A percentile compares a stretch with the other conserved stretches of the same genome.
These are phyloP conservation scores for Fusarium solani-melongenae DNA, from an alignment of 2,329 filamentous ascomycete species.

Conservation along the genomic window DNA sequence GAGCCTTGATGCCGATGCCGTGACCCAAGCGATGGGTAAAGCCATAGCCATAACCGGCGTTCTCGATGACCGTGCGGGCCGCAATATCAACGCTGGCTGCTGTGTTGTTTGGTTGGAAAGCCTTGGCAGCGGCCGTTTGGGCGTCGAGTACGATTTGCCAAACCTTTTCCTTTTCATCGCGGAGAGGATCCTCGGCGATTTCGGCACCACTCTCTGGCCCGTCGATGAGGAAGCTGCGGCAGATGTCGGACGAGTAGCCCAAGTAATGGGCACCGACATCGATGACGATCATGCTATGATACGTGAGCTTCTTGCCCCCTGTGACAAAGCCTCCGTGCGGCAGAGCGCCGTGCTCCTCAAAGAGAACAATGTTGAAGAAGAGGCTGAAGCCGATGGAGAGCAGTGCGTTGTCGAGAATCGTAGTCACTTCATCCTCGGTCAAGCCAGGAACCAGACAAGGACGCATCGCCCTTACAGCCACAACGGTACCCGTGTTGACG, in stretches of 20 bases:
- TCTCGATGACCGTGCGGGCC: slow-evolving; percentile 65
- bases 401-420: slow-evolving; percentile 66
- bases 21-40: slow-evolving; percentile 74
- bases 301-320: slow-evolving; percentile 61
- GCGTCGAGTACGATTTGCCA: slow-evolving; percentile 73
- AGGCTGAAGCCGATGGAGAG: slow-evolving; percentile 64
- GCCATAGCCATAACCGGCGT: slow-evolving; percentile 66
- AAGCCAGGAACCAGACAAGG: slow-evolving; percentile 65
- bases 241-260: slow-evolving; percentile 73
- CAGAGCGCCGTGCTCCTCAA: slow-evolving; percentile 65
- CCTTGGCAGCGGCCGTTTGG: slow-evolving; percentile 64
- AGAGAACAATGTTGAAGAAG: slow-evolving; percentile 74
- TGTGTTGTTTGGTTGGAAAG: slow-evolving; percentile 62
- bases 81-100: slow-evolving; percentile 71
- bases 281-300: slow-evolving; percentile 69
- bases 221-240: slow-evolving; percentile 69
- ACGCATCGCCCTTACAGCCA: slow-evolving; percentile 67
- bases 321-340: slow-evolving; percentile 65
- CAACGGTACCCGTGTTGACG: slow-evolving; percentile 73
- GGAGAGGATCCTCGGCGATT: slow-evolving; percentile 38
- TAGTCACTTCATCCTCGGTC: slow-evolving; percentile 67
- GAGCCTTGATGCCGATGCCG: slow-evolving; percentile 74
- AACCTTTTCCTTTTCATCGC: slow-evolving; percentile 64
- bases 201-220: slow-evolving; percentile 32
- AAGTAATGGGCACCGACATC: slow-evolving; percentile 71